Base-by-base conservation (phyloP, 306 rosid genomes). In the Aeschynomene evenia region DNA sequence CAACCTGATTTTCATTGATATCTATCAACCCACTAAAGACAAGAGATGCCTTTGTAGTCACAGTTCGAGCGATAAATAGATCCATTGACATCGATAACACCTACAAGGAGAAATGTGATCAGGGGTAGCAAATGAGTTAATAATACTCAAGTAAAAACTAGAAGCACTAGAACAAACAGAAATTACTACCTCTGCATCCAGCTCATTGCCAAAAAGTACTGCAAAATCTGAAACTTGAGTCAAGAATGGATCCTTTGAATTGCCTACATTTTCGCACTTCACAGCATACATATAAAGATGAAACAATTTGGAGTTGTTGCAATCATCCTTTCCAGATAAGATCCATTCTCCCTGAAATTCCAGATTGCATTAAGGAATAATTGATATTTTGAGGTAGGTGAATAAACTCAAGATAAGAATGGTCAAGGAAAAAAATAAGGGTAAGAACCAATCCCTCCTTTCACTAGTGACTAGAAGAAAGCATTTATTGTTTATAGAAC, bases 41-140 rank as follows among this genome's bases (percentile, higher is more conserved):
- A 84, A 94, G 91, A 78, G 99, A 91, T 74, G 96, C 90, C 91
- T 87, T 89, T 78, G 92, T 88, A 77, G 96, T 94, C 91, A 94
- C 91, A 68, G 97, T 91, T 82, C 97, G 95, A 66, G 97, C 97
- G 78, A 91, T 87, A 94, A 91, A 94, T 84, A 94, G 97, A 88
- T 94, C 97, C 99, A 94, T 91, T 62, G 96, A 82, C 99, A 94
- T 94, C 99, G 99, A 94, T 94, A 94, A 91, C 84, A 94, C 99
- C 99, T 94, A 71, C 60, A 79, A 43, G 70, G 61, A 16, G 31
- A 66, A 71, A 79, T n/a, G 7, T 4, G 12, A 60, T 82, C 60
- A 78, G 63, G 40, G 46, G 26, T 55, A 64, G 45, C 7, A 57
- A 70, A 70, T 58, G 37, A 28, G 23, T 57, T 22, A 57, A 73